Conservation (phyloP, 2,329 filamentous ascomycete genomes). For the Fusarium concolor region DNA sequence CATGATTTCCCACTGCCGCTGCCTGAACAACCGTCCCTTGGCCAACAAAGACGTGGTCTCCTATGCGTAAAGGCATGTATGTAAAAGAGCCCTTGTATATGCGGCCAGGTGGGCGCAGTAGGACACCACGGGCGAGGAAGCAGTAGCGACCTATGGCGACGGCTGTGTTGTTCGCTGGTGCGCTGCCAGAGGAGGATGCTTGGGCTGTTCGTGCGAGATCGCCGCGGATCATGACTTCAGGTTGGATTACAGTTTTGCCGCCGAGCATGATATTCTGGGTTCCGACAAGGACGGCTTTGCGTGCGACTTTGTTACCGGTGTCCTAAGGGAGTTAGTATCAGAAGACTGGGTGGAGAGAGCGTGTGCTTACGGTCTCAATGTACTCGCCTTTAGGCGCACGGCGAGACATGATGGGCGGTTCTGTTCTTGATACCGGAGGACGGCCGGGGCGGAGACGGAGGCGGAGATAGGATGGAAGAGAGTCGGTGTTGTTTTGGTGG, state of each 20-base stretch:
- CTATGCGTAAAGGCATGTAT: constrained; percentile 91
- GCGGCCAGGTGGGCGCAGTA: constrained; percentile 85
- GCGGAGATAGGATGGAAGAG: constrained; percentile 12
- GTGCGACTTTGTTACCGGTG: constrained; percentile 97
- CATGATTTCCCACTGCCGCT: constrained; percentile 84
- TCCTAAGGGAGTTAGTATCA: constrained; percentile 67
- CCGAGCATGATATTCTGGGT: constrained; percentile 98
- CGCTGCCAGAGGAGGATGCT: constrained; percentile 54
- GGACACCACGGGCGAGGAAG: constrained; percentile 82
- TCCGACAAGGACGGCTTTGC: constrained; percentile 89
- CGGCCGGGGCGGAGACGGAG: constrained; percentile 24
- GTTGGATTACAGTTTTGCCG: constrained; percentile 95
- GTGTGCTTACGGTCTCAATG: constrained; percentile 83
- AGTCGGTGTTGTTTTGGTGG: constrained; percentile 29
- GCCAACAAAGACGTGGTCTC: constrained; percentile 94
- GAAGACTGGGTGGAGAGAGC: neutral
- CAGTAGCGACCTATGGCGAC: constrained; percentile 93
- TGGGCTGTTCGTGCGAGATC: constrained; percentile 77
- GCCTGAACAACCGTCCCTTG: constrained; percentile 81
- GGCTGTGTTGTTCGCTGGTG: constrained; percentile 68
- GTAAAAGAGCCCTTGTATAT: constrained; percentile 82
- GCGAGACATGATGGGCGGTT: constrained; percentile 71
- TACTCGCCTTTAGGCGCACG: constrained; percentile 89
- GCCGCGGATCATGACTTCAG: constrained; percentile 92
- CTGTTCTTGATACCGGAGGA: constrained; percentile 20